Evolutionary conservation across 1,284 basidiomycete genomes (phyloP).

Genomic region (Laetiporus sulphureus): DNA sequence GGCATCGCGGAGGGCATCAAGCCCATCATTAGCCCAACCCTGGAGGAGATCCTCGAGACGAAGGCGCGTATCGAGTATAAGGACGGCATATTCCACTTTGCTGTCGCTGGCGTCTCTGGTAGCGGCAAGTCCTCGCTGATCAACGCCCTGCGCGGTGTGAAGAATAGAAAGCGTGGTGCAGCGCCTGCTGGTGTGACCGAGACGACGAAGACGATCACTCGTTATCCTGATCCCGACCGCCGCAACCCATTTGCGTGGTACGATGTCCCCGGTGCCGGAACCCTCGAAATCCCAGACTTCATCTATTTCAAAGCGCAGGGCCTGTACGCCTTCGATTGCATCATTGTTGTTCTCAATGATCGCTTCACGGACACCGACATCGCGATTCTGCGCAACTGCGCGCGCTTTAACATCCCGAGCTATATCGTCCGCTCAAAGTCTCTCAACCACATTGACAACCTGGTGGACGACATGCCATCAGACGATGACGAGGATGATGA

Average conservation of each 20-base stretch:
- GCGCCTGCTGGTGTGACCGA: neutral
- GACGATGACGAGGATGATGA: slow-evolving; percentile 1
- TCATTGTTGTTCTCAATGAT: slow-evolving; percentile 3
- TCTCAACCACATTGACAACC: slow-evolving; percentile 1
- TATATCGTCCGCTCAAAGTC: slow-evolving; percentile 5
- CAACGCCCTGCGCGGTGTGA: neutral
- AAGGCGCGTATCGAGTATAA: neutral
- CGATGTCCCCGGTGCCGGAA: slow-evolving; percentile 7
- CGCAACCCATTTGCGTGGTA: slow-evolving; percentile 4
- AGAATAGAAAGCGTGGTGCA: neutral
- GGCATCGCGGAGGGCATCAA: neutral
- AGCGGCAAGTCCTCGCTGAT: neutral
- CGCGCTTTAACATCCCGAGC: slow-evolving; percentile 2
- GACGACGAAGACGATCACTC: slow-evolving; percentile 1
- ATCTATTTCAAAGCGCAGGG: slow-evolving; percentile 4
- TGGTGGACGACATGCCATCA: neutral
- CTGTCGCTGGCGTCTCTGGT: neutral
- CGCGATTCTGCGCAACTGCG: slow-evolving; percentile 2
- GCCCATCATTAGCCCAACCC: neutral
- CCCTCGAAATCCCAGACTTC: slow-evolving; percentile 1
- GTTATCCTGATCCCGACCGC: slow-evolving; percentile 2
- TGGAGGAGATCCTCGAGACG: neutral
- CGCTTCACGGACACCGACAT: slow-evolving; percentile 3
- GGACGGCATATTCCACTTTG: neutral
- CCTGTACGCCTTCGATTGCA: slow-evolving; percentile 4